Conservation (phyloP, 2,329 filamentous ascomycete species). For the Plenodomus biglobosus region DNA sequence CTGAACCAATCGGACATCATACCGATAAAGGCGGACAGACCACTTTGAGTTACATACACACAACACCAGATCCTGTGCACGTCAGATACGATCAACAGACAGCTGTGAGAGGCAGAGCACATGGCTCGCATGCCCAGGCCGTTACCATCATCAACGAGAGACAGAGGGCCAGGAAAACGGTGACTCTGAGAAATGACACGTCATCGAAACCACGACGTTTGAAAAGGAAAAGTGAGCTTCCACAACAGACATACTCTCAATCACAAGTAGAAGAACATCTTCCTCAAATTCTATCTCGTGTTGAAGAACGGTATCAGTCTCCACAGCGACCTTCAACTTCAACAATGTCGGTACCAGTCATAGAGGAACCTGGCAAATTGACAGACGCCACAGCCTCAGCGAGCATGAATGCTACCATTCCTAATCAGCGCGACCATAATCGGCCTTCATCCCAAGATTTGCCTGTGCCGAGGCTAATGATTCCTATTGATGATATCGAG, state of each 20-base stretch:
- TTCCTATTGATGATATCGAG: slow-evolving; percentile 8
- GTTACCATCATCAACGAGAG: not conserved
- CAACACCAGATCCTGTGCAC: not conserved
- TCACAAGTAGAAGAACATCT: not conserved
- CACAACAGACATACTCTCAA: not conserved
- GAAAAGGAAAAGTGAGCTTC: not conserved
- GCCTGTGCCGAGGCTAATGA: not conserved
- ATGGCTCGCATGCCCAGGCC: not conserved
- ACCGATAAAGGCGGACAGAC: not conserved
- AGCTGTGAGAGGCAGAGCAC: not conserved
- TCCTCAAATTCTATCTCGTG: too few relatives aligned
- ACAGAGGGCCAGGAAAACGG: not conserved
- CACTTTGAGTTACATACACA: not conserved
- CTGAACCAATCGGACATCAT: not conserved
- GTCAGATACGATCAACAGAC: not conserved
- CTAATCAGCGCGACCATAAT: not conserved
- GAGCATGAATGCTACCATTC: not conserved
- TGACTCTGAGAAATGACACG: not conserved
- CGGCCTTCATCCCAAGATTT: not conserved
- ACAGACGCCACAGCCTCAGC: too few relatives aligned
- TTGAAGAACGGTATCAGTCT: too few relatives aligned
- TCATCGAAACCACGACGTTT: not conserved
- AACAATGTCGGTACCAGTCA: too few relatives aligned
- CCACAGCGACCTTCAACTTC: too few relatives aligned
- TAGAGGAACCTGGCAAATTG: too few relatives aligned